Evolutionary conservation across 176 grass and related monocot genomes (phyloP).

Genomic region (Paspalum vaginatum): DNA sequence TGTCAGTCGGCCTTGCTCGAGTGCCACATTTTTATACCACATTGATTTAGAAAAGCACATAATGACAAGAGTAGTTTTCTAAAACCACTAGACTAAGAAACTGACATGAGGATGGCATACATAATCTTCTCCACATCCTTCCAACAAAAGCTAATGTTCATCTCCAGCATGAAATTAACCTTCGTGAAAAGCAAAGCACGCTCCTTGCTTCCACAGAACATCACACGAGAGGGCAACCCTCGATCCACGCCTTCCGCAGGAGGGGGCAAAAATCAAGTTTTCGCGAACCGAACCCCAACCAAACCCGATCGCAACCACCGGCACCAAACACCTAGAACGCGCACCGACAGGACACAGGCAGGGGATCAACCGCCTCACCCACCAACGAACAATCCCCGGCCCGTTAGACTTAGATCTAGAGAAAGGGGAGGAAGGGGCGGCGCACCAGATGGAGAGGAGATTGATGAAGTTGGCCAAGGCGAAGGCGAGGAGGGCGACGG

Average conservation of each 20-base stretch:
- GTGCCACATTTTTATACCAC: not conserved
- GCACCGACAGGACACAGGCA: conserved; percentile 3
- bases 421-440: not conserved
- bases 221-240: conserved; percentile 7
- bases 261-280: not conserved
- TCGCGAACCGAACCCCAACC: not conserved
- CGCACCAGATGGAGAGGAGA: conserved; percentile 83
- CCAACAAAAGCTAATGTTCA: conserved; percentile 8
- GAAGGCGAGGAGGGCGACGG: conserved; percentile 73
- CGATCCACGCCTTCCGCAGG: not conserved
- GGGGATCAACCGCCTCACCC: not conserved
- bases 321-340: conserved; percentile 4
- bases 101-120: too few relatives aligned
- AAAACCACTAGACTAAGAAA: too few relatives aligned
- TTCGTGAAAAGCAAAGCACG: not conserved
- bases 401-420: conserved; percentile 31
- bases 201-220: not conserved
- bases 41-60: not conserved
- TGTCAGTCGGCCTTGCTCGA: not conserved
- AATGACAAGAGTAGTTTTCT: not conserved
- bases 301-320: conserved; percentile 28
- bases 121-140: not conserved
- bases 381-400: not conserved
- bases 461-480: conserved; percentile 76
- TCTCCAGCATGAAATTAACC: not conserved